A percentile compares a stretch with the other conserved stretches of the same genome.
phyloP scores from a whole-genome alignment of 2,329 filamentous ascomycete genomes.

The Colletotrichum navitas region DNA sequence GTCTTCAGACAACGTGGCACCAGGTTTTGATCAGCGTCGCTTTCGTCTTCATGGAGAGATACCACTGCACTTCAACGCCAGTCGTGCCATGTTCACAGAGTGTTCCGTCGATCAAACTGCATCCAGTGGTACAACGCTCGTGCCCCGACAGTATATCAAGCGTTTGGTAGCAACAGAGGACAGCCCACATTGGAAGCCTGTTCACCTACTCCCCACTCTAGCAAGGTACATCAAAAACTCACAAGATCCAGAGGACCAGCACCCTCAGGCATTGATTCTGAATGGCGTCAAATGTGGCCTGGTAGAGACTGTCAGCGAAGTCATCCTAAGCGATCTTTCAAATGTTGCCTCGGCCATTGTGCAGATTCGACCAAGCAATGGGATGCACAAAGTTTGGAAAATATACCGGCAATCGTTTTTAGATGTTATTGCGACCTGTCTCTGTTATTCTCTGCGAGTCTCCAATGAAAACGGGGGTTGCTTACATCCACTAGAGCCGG shows the following conservation, averaged over 20 bases:
- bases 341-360: neutral
- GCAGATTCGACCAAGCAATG: neutral
- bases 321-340: slow-evolving; percentile 10
- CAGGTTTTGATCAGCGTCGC: slow-evolving; percentile 11
- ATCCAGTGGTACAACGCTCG: neutral
- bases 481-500: neutral
- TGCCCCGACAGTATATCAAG: slow-evolving; percentile 6
- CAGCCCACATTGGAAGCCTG: neutral
- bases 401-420: neutral
- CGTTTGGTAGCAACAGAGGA: neutral
- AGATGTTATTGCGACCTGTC: neutral
- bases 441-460: neutral
- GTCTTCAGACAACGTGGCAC: slow-evolving; percentile 21
- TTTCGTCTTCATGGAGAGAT: slow-evolving; percentile 14
- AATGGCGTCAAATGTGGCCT: neutral
- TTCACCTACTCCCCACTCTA: neutral
- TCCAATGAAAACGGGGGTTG: neutral
- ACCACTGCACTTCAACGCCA: slow-evolving; percentile 16
- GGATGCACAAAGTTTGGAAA: no score
- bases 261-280: neutral
- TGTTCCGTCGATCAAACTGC: neutral
- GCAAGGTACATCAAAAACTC: neutral
- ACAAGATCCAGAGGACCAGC: no score
- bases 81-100: neutral
- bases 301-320: neutral